Evolutionary conservation across 2,329 filamentous ascomycete genomes (phyloP), one percentile per base, ranked within the genome.

Genomic region (Thelonectria blattea): DNA sequence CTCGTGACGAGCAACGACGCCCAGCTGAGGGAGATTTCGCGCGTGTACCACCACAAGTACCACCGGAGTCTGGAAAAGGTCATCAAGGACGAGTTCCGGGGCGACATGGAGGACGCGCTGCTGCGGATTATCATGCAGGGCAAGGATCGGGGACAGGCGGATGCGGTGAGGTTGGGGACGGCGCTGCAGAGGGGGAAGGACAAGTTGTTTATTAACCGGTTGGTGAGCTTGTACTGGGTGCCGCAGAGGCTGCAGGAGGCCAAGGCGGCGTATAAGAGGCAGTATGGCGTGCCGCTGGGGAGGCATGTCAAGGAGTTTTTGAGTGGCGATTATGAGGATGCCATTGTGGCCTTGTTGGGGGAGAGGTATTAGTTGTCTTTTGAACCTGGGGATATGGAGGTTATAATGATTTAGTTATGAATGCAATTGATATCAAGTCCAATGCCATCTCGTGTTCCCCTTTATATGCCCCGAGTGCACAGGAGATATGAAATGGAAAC

Each of bases 201-300:
- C 17, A 57, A 63, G 1, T 62, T 73, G 1, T 73, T 76, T 20
- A 75, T 74, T 58, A 71, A 76, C 46, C 69, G 73, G 5, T 48
- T 75, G 3, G 65, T 73, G 2, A 69, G 64, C 34, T 56, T 76
- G 1, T 75, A 75, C 53, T 74, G 73, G 74, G 69, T 75, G n/a
- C 67, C 64, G 3, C 54, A 47, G 5, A 63, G 74, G 0, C 46
- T 76, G 6, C 60, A 69, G 2, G 67, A 65, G 8, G 69, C 71
- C 0, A 74, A 88, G 80, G 90, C 83, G 78, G 77, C 86, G 70
- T 78, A 88, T 73, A 83, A 85, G 68, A 83, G 79, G 60, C 80
- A 86, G 20, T 85, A 86, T 60, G 84, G 85, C 7, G 81, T 87
- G 62, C 70, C 78, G 6, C 88, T 76, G 8, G 52, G 54, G 2